These are phyloP conservation scores for Neonectria ditissima DNA, from an alignment of 2,329 filamentous ascomycete genomes.

Conservation along the genomic window DNA sequence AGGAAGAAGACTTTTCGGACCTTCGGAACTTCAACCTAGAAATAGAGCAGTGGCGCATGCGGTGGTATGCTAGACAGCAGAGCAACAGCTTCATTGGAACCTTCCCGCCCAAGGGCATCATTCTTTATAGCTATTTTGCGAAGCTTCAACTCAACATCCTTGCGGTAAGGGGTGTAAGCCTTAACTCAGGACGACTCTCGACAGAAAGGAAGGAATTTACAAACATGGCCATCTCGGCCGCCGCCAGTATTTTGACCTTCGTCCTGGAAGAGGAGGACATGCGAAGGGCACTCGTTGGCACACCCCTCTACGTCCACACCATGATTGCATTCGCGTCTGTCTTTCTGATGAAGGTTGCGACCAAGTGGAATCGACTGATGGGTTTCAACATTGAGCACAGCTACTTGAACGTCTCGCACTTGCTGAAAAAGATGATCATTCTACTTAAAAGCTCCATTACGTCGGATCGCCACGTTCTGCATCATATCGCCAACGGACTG, in stretches of 20 bases:
- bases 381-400: slow-evolving; percentile 50
- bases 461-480: slow-evolving; percentile 51
- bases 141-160: slow-evolving; percentile 52
- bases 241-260: slow-evolving; percentile 52
- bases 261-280: slow-evolving; percentile 51
- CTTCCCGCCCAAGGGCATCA: slow-evolving; percentile 56
- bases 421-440: slow-evolving; percentile 48
- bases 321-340: slow-evolving; percentile 53
- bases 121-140: slow-evolving; percentile 39
- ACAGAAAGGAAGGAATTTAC: slow-evolving; percentile 35
- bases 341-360: slow-evolving; percentile 52
- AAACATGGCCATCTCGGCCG: slow-evolving; percentile 46
- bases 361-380: slow-evolving; percentile 49
- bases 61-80: slow-evolving; percentile 45
- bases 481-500: slow-evolving; percentile 52
- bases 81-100: slow-evolving; percentile 45
- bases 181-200: slow-evolving; percentile 25
- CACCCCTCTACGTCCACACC: slow-evolving; percentile 52
- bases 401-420: slow-evolving; percentile 43
- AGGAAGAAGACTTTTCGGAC: slow-evolving; percentile 51
- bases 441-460: slow-evolving; percentile 47
- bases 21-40: slow-evolving; percentile 55
- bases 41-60: slow-evolving; percentile 56
- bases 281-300: slow-evolving; percentile 47
- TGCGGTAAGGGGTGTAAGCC: slow-evolving; percentile 27